These are phyloP conservation scores for Fraxinus paxiana DNA, from an alignment of 305 asterid species.

Conservation along the genomic window DNA sequence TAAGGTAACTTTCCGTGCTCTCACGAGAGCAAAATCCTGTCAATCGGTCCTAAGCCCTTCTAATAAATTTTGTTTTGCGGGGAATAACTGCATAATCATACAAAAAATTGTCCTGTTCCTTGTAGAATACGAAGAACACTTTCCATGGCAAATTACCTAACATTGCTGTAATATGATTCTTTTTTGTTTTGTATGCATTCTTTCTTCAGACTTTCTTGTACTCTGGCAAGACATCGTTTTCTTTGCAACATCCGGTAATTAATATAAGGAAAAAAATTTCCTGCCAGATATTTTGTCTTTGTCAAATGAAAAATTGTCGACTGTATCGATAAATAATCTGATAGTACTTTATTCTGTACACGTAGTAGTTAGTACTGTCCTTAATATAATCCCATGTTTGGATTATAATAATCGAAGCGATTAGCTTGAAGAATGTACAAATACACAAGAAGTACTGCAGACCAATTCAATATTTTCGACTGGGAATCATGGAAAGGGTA, in stretches of 20 bases:
- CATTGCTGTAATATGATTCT: constrained; percentile 12
- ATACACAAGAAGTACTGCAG: not conserved
- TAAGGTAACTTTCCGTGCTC: no score
- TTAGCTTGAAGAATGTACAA: not conserved
- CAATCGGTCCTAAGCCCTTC: not conserved
- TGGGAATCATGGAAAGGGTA: not conserved
- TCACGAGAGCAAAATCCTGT: no score
- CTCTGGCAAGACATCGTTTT: constrained; percentile 23
- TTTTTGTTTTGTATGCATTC: constrained; percentile 30
- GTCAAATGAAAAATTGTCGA: not conserved
- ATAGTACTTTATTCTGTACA: no score
- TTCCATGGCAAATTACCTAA: constrained; percentile 28
- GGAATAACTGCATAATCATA: not conserved
- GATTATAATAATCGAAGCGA: not conserved
- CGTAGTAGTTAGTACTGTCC: not conserved
- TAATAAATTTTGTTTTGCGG: not conserved
- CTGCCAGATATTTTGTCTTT: not conserved
- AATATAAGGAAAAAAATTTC: not conserved
- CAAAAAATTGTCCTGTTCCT: constrained; percentile 21
- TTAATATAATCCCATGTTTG: not conserved
- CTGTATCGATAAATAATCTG: no score
- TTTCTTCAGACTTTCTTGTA: constrained; percentile 36
- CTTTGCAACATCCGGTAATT: constrained; percentile 14
- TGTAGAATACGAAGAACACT: constrained; percentile 25
- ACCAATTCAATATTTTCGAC: constrained; percentile 15